Conservation (phyloP, 768 basidiomycete species). For the Dentipellis sp. region DNA sequence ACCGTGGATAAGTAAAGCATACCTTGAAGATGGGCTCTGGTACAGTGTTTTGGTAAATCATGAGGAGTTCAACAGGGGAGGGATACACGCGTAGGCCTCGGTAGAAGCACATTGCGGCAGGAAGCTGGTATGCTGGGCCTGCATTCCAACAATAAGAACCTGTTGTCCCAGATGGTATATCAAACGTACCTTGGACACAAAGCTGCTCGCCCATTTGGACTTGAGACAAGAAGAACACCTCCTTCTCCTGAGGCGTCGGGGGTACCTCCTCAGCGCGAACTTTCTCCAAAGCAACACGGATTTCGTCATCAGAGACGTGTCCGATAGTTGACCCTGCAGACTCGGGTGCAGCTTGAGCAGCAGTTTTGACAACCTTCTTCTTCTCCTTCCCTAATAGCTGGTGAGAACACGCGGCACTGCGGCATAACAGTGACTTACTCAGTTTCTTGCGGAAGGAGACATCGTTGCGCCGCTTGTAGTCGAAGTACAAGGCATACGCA, state of each 20-base stretch:
- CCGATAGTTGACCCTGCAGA: slow-evolving; percentile 22
- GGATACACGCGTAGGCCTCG: slow-evolving; percentile 93
- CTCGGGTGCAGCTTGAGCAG: slow-evolving; percentile 20
- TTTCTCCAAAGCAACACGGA: slow-evolving; percentile 54
- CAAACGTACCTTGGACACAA: slow-evolving; percentile 51
- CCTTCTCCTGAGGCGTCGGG: slow-evolving; percentile 62
- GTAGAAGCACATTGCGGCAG: slow-evolving; percentile 86
- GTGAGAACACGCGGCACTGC: background rate
- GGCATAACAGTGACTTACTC: slow-evolving; percentile 8
- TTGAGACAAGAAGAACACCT: slow-evolving; percentile 87
- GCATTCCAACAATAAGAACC: background rate
- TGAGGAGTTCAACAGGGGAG: slow-evolving; percentile 85
- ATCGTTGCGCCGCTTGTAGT: slow-evolving; percentile 89
- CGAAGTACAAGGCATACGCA: slow-evolving; percentile 89
- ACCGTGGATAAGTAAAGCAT: slow-evolving; percentile 8
- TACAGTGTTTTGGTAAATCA: slow-evolving; percentile 90
- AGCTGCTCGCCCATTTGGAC: slow-evolving; percentile 84
- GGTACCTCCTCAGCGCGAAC: slow-evolving; percentile 66
- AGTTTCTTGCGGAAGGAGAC: slow-evolving; percentile 80
- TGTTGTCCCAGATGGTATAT: background rate
- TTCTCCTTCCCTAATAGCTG: slow-evolving; percentile 71
- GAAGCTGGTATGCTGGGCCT: slow-evolving; percentile 75
- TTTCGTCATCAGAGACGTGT: slow-evolving; percentile 36
- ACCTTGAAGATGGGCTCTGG: slow-evolving; percentile 77
- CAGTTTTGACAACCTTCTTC: slow-evolving; percentile 72